Conservation (phyloP, 306 rosid species). For the Rosa lucieae region DNA sequence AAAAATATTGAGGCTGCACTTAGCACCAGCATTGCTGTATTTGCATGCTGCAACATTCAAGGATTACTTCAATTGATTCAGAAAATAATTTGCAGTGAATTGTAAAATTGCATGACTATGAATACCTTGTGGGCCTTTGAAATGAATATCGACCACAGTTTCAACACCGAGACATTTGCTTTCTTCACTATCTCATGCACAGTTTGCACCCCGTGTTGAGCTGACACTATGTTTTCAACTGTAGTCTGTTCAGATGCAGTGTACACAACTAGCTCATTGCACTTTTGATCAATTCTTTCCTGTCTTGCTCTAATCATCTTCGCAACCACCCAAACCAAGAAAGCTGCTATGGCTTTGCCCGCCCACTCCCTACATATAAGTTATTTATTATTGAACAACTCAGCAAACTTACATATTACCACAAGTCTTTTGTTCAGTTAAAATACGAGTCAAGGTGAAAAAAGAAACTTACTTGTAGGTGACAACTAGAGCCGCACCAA, state of each 20-base stretch:
- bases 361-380: conserved; percentile 77
- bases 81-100: neutral
- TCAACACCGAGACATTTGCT: conserved; percentile 67
- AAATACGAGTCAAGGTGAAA: neutral
- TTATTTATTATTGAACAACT: conserved; percentile 14
- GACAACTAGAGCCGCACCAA: conserved; percentile 47
- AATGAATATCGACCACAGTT: conserved; percentile 70
- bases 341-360: conserved; percentile 67
- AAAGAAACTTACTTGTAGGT: conserved; percentile 56
- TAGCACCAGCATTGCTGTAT: conserved; percentile 56
- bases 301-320: conserved; percentile 62
- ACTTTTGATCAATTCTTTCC: conserved; percentile 35
- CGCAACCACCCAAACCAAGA: conserved; percentile 57
- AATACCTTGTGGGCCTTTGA: conserved; percentile 86
- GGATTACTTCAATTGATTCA: neutral
- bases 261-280: conserved; percentile 64
- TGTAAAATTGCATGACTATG: neutral
- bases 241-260: conserved; percentile 56
- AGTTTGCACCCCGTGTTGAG: conserved; percentile 71
- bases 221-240: conserved; percentile 77
- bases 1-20: conserved; percentile 49
- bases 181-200: conserved; percentile 58
- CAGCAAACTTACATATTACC: neutral
- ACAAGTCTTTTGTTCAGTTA: neutral
- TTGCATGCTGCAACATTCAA: conserved; percentile 65